These are phyloP conservation scores for Strobilomyces echinocephalus DNA, from an alignment of 768 basidiomycete genomes.

Conservation along the genomic window DNA sequence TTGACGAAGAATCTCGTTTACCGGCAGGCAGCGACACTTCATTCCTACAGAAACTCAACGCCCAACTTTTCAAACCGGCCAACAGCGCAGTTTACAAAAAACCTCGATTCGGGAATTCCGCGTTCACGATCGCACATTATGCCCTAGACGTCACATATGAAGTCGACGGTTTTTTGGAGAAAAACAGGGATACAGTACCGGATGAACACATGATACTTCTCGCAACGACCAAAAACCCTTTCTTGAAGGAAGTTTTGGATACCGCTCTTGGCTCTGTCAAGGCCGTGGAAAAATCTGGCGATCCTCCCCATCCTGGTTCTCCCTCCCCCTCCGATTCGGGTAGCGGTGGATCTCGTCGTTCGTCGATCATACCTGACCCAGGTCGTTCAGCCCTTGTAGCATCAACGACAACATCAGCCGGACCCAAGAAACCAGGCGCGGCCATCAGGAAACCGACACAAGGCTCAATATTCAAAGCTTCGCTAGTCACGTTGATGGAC, in stretches of 20 bases:
- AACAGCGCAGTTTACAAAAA: constrained; percentile 94
- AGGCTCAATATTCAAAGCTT: constrained; percentile 97
- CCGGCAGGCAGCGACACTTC: constrained; percentile 90
- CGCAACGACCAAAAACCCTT: constrained; percentile 80
- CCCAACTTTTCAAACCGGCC: constrained; percentile 78
- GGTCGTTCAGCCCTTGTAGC: constrained; percentile 71
- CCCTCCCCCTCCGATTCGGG: constrained; percentile 75
- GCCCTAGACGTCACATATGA: constrained; percentile 98
- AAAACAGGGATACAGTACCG: constrained; percentile 97
- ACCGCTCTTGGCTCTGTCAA: constrained; percentile 76
- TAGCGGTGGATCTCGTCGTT: constrained; percentile 72
- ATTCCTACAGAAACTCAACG: constrained; percentile 88
- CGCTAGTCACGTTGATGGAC: constrained; percentile 91
- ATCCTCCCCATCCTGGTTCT: constrained; percentile 63
- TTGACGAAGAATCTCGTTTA: constrained; percentile 97
- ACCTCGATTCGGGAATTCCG: constrained; percentile 95
- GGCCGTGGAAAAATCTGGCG: constrained; percentile 42
- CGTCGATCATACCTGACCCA: constrained; percentile 83
- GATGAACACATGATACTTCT: constrained; percentile 94
- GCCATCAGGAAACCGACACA: constrained; percentile 90
- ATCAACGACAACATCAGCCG: constrained; percentile 35
- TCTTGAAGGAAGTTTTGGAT: constrained; percentile 93
- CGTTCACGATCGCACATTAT: constrained; percentile 98
- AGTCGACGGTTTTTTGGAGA: constrained; percentile 96
- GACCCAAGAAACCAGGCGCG: constrained; percentile 60